Evolutionary conservation across 176 grass and related monocot species (phyloP).

Genomic region (Lolium perenne): DNA sequence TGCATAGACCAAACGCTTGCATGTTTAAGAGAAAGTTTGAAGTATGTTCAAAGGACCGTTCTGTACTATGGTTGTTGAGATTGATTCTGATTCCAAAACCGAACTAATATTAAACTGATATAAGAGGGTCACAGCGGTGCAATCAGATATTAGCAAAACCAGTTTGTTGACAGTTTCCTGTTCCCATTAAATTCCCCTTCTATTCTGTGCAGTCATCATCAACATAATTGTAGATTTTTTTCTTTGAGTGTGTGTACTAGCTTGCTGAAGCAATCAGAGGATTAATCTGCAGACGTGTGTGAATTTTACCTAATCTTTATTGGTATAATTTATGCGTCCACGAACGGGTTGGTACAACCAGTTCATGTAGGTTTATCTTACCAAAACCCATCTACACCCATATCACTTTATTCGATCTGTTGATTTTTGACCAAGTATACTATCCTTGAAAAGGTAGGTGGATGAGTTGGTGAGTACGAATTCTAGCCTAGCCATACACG

Average conservation of each 20-base stretch:
- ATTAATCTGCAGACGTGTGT: neutral
- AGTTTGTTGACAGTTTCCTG: constrained; percentile 6
- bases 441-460: neutral
- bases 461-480: too few species aligned
- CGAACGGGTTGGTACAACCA: constrained; percentile 41
- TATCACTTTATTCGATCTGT: neutral
- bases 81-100: neutral
- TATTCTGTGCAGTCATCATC: neutral
- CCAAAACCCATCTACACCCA: constrained; percentile 14
- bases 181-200: neutral
- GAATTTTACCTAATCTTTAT: neutral
- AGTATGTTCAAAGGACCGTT: neutral
- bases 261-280: constrained; percentile 32
- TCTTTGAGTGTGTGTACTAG: neutral
- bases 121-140: neutral
- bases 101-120: neutral
- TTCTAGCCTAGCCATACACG: too few species aligned
- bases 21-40: constrained; percentile 17
- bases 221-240: neutral
- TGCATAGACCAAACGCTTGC: neutral
- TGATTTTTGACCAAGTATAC: constrained; percentile 33
- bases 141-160: constrained; percentile 7
- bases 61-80: constrained; percentile 7
- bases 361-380: constrained; percentile 30
- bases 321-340: neutral